Base-by-base conservation (phyloP, 208 protist genomes). In the Paratrypanosoma confusum region DNA sequence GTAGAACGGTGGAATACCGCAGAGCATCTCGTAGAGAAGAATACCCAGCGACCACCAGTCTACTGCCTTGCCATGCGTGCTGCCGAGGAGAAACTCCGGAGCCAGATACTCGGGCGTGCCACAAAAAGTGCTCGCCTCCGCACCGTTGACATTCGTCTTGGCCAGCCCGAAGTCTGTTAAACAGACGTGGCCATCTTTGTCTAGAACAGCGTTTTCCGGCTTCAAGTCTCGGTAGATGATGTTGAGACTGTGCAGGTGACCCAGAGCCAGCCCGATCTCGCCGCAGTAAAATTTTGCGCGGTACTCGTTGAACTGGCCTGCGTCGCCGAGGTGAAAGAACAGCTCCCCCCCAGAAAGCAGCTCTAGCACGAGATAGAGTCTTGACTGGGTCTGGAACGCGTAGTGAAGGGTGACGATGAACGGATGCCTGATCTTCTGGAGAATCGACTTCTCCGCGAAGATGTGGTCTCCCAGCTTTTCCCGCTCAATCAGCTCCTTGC, bases 21-120 rank as follows among this genome's bases (percentile, higher is more conserved):
- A 76, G 38, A 97, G 61, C 90, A 97, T 96, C 70, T 97, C 94
- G 55, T 96, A 98, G 16, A 97, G 50, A 28, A 98, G 57, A 29
- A 96, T 90, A 18, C 96, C 96, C n/a, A 97, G 71, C 11, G 83
- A 87, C 96, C 96, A 99, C 95, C 94, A 98, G 62, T 99, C 96
- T 16, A 98, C 92, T 13, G 89, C 86, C 41, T 86, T 87, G 35
- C 92, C 92, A 55, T 98, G 81, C 1, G 77, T 72, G 13, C 76
- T 60, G 17, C 81, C 80, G 36, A 81, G 55, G 11, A 98, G 58
- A 48, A 97, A 75, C 72, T 98, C 92, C 3, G 95, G 90, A 10
- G 96, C 82, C 21, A 93, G 64, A 64, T 93, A 95, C 54, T 91
- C 77, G 31, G 87, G 71, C 8, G 84, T 93, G 14, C 89, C 89